These are phyloP conservation scores for Penicillium sp. DNA, from an alignment of 2,329 filamentous ascomycete species.

Conservation along the genomic window DNA sequence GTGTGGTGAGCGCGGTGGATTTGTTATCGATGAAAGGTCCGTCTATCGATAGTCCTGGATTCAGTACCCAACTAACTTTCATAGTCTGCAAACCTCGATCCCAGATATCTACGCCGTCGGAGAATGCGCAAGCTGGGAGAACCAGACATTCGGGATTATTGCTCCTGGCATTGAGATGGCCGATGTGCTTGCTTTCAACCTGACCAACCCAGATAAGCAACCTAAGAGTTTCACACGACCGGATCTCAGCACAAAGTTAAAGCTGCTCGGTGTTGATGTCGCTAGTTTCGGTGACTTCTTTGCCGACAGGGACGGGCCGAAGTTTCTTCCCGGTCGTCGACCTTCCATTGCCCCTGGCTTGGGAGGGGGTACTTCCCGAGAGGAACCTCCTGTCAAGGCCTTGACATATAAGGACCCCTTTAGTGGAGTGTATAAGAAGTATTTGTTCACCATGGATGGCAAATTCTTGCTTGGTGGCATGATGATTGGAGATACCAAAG, in stretches of 20 bases:
- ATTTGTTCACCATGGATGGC: constrained; percentile 82
- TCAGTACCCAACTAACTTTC: neutral
- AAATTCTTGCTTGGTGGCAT: constrained; percentile 91
- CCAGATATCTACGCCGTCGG: constrained; percentile 80
- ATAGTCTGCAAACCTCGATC: constrained; percentile 63
- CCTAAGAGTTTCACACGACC: constrained; percentile 72
- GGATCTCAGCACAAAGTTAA: constrained; percentile 87
- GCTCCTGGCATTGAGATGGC: constrained; percentile 91
- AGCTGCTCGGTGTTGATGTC: constrained; percentile 84
- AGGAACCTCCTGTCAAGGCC: constrained; percentile 66
- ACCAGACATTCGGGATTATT: constrained; percentile 83
- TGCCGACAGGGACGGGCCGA: constrained; percentile 78
- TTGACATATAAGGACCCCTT: constrained; percentile 89
- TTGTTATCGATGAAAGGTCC: constrained; percentile 55
- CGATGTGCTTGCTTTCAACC: constrained; percentile 84
- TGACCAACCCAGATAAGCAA: constrained; percentile 73
- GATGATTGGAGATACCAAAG: constrained; percentile 92
- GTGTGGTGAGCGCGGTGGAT: constrained; percentile 68
- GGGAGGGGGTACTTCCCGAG: constrained; percentile 44
- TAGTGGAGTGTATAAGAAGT: constrained; percentile 87
- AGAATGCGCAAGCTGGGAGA: constrained; percentile 87
- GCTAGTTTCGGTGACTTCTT: constrained; percentile 95
- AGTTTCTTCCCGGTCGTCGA: constrained; percentile 63
- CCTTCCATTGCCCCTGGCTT: constrained; percentile 36
- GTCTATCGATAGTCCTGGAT: neutral